Evolutionary conservation across 305 asterid genomes (phyloP).

Genomic region (Nicotiana rustica): DNA sequence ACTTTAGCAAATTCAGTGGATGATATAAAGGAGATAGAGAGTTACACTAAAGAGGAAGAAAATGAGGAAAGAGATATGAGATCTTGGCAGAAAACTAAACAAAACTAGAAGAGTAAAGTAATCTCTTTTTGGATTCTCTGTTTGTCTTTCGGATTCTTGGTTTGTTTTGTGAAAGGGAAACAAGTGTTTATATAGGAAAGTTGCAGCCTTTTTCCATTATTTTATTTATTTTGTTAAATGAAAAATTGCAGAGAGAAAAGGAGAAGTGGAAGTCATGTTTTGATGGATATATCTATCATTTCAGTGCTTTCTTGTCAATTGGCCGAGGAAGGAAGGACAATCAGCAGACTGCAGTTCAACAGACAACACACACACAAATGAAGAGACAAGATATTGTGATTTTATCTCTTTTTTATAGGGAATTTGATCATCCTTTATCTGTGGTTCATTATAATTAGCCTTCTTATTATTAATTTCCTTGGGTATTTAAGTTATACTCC

Average conservation of each 20-base stretch:
- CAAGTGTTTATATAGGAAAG: slow-evolving; percentile 56
- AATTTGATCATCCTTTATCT: too few species aligned
- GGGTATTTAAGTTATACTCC: too few species aligned
- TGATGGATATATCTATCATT: too few species aligned
- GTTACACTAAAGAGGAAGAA: slow-evolving; percentile 36
- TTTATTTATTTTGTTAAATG: slow-evolving; percentile 15
- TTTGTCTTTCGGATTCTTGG: slow-evolving; percentile 37
- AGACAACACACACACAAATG: slow-evolving; percentile 34
- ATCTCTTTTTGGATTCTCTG: slow-evolving; percentile 24
- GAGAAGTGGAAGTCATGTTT: slow-evolving; percentile 51
- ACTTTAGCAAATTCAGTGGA: slow-evolving; percentile 57
- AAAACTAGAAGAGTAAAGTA: not conserved
- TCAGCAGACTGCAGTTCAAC: not conserved
- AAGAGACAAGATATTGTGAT: not conserved
- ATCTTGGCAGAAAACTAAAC: slow-evolving; percentile 28
- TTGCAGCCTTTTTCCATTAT: slow-evolving; percentile 34
- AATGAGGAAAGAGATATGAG: slow-evolving; percentile 32
- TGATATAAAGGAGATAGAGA: slow-evolving; percentile 30
- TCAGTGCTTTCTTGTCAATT: too few species aligned
- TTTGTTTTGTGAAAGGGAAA: slow-evolving; percentile 42
- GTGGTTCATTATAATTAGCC: too few species aligned
- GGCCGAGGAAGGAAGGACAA: too few species aligned
- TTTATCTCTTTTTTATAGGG: too few species aligned
- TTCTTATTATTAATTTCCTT: too few species aligned
- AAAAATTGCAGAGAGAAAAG: slow-evolving; percentile 39